Evolutionary conservation across 2,329 filamentous ascomycete species (phyloP).

Genomic region (Apiospora marii): DNA sequence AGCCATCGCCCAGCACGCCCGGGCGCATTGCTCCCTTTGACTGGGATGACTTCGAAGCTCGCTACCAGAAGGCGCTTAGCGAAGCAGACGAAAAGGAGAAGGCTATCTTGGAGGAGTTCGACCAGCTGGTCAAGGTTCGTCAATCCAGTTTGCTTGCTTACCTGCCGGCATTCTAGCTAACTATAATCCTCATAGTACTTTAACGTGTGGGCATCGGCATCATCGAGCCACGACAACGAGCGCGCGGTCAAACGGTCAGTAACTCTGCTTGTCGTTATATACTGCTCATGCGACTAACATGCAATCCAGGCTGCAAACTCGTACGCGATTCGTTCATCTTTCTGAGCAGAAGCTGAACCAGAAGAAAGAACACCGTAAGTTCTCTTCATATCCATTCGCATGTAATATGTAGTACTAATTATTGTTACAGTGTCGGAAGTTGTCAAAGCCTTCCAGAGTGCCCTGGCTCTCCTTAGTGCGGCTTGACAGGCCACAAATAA

Average conservation of each 20-base stretch:
- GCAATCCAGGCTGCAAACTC: conserved; percentile 73
- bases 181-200: conserved; percentile 68
- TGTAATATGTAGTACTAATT: conserved; percentile 31
- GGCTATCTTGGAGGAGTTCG: conserved; percentile 71
- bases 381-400: conserved; percentile 31
- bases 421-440: conserved; percentile 58
- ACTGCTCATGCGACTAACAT: conserved; percentile 26
- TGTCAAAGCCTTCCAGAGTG: conserved; percentile 69
- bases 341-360: conserved; percentile 75
- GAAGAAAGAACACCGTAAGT: conserved; percentile 83
- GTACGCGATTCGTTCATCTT: conserved; percentile 77
- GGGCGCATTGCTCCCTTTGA: conserved; percentile 67
- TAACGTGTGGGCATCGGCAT: conserved; percentile 77
- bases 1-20: conserved; percentile 56
- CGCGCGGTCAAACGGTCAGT: conserved; percentile 77
- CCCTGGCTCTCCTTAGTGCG: conserved; percentile 58
- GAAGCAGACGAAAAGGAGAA: conserved; percentile 70
- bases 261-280: neutral
- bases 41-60: conserved; percentile 78
- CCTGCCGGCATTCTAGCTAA: conserved; percentile 27
- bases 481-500: conserved; percentile 10
- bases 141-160: neutral
- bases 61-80: conserved; percentile 72
- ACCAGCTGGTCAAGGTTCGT: conserved; percentile 69
- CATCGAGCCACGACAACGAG: conserved; percentile 75